These are phyloP conservation scores for Pachysolen tannophilus DNA, from an alignment of 805 yeast genomes.

Conservation along the genomic window DNA sequence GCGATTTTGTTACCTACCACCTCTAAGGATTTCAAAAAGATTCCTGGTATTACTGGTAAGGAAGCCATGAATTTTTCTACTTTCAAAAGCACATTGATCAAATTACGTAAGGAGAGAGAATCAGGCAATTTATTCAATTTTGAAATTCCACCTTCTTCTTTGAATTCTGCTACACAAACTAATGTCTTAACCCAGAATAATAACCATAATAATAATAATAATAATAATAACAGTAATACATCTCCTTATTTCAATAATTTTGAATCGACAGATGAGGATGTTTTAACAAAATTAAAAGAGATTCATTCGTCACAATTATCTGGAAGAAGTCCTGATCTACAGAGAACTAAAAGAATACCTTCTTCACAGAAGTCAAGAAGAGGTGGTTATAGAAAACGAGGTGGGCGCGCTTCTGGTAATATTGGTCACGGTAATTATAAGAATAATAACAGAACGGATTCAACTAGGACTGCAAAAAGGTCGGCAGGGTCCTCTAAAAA, in stretches of 20 bases:
- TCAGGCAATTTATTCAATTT: constrained; percentile 7
- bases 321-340: no score
- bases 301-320: no score
- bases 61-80: constrained; percentile 19
- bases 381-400: constrained; percentile 6
- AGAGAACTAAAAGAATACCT: no score
- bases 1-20: constrained; percentile 45
- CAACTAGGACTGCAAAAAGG: no score
- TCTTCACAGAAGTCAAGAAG: constrained; percentile 11
- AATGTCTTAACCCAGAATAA: no score
- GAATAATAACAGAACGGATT: no score
- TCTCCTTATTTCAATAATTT: constrained; percentile 9
- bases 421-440: no score
- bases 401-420: constrained; percentile 5
- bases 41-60: constrained; percentile 27
- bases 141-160: constrained; percentile 5
- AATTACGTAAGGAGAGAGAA: constrained; percentile 15
- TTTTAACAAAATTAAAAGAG: no score
- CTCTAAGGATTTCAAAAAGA: constrained; percentile 33
- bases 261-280: constrained; percentile 10
- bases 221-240: constrained; percentile 3
- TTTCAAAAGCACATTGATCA: constrained; percentile 17
- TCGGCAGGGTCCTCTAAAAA: no score
- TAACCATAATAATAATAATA: no score
- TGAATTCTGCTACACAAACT: constrained; percentile 1